Conservation (phyloP, 1,139 yeast species). For the Spencermartinsiella ligniputridi region DNA sequence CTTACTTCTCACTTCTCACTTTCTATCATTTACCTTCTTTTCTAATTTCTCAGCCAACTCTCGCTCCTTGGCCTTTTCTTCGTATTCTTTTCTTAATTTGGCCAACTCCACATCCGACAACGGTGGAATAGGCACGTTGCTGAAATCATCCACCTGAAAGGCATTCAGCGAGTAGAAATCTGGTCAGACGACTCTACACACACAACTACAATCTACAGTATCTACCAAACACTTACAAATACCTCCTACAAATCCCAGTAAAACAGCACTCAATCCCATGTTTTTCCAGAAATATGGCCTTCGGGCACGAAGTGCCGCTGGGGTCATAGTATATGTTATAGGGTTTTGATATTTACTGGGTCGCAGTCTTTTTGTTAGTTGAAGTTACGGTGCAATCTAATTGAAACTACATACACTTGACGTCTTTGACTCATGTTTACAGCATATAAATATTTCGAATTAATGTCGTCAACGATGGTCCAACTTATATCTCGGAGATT, state of each 20-base stretch:
- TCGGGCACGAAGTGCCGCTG: constrained; percentile 87
- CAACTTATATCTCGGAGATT: no score
- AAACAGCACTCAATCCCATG: constrained; percentile 53
- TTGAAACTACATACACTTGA: neutral
- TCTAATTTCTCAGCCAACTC: neutral
- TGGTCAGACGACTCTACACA: constrained; percentile 6
- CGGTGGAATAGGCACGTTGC: constrained; percentile 91
- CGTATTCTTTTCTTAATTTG: constrained; percentile 40
- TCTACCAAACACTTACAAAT: constrained; percentile 43
- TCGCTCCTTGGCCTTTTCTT: constrained; percentile 2
- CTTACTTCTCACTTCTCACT: neutral
- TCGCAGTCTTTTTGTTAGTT: constrained; percentile 21
- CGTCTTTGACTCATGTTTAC: constrained; percentile 1
- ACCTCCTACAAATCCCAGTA: constrained; percentile 60
- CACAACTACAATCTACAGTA: neutral
- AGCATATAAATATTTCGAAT: neutral
- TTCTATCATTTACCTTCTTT: no score
- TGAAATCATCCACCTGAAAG: constrained; percentile 77
- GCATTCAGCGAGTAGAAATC: constrained; percentile 62
- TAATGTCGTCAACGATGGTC: no score
- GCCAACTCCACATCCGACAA: constrained; percentile 72
- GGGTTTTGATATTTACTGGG: constrained; percentile 62
- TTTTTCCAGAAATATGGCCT: constrained; percentile 79
- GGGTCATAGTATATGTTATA: constrained; percentile 82
- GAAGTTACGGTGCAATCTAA: neutral